Conservation (phyloP, 495 filamentous ascomycete species). For the Penicillium parvum region DNA sequence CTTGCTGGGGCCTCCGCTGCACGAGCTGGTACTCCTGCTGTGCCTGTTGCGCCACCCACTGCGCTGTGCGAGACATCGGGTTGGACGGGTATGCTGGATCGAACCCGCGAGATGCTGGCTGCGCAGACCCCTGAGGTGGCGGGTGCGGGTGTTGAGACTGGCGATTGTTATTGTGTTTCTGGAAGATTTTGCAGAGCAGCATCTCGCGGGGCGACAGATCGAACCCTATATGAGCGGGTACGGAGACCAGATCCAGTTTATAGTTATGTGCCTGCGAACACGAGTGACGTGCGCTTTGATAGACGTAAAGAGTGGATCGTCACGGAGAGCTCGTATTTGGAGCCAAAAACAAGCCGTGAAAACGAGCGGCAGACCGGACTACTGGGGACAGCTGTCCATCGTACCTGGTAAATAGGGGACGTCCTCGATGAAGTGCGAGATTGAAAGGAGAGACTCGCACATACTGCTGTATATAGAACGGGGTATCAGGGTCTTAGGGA, state of each 20-base stretch:
- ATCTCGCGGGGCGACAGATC: background rate
- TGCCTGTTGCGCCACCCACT: background rate
- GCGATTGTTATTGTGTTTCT: too few relatives aligned
- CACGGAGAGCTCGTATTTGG: slow-evolving; percentile 14
- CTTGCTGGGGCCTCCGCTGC: background rate
- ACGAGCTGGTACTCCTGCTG: background rate
- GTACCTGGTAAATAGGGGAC: background rate
- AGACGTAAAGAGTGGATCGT: slow-evolving; percentile 9
- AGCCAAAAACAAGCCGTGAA: slow-evolving; percentile 1
- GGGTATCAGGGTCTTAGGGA: background rate
- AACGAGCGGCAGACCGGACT: background rate
- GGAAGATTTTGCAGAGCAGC: background rate
- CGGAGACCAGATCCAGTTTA: background rate
- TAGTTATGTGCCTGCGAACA: slow-evolving; percentile 12
- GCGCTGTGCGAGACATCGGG: too few relatives aligned
- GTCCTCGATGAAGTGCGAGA: background rate
- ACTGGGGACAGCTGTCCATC: background rate
- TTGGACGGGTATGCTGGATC: too few relatives aligned
- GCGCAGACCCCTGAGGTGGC: background rate
- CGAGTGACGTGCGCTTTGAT: slow-evolving; percentile 9
- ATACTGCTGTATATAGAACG: background rate
- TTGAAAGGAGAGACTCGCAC: background rate
- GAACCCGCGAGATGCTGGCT: background rate
- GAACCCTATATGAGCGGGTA: background rate
- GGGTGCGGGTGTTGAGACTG: too few relatives aligned